These are phyloP conservation scores for Fraxinus xanthoxyloides DNA, from an alignment of 305 asterid species.

Conservation along the genomic window DNA sequence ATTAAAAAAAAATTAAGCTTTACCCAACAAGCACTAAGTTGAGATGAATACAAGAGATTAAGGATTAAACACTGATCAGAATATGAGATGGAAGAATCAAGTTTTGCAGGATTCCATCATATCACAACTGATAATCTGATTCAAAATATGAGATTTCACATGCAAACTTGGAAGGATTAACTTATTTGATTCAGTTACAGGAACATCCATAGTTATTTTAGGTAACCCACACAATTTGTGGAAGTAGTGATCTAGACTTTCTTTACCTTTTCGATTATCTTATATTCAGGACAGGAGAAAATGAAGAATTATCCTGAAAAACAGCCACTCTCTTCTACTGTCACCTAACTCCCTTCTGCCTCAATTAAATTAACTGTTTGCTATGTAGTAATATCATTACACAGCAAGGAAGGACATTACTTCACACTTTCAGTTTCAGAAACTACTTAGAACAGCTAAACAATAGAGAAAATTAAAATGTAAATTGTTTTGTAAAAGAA, in stretches of 20 bases:
- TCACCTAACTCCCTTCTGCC: background rate
- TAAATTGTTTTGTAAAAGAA: background rate
- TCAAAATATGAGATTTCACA: background rate
- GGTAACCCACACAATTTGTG: background rate
- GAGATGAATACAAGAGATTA: conserved; percentile 6
- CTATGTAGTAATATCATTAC: background rate
- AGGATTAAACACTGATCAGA: background rate
- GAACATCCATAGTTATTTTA: background rate
- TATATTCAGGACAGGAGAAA: background rate
- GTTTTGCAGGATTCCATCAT: background rate
- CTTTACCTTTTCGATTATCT: background rate
- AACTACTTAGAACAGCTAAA: background rate
- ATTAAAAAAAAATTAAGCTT: background rate
- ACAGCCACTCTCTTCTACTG: background rate
- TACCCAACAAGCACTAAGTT: background rate
- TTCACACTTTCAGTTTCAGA: background rate
- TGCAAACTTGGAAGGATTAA: background rate
- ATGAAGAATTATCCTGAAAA: background rate
- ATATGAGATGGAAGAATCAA: background rate
- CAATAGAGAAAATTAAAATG: background rate
- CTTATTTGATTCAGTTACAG: background rate
- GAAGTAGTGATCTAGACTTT: background rate
- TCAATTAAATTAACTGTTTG: background rate
- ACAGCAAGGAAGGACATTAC: conserved; percentile 10
- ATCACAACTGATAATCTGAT: background rate